Evolutionary conservation across 2,329 filamentous ascomycete species (phyloP).

Genomic region (Pseudovirgaria hyperparasitica): DNA sequence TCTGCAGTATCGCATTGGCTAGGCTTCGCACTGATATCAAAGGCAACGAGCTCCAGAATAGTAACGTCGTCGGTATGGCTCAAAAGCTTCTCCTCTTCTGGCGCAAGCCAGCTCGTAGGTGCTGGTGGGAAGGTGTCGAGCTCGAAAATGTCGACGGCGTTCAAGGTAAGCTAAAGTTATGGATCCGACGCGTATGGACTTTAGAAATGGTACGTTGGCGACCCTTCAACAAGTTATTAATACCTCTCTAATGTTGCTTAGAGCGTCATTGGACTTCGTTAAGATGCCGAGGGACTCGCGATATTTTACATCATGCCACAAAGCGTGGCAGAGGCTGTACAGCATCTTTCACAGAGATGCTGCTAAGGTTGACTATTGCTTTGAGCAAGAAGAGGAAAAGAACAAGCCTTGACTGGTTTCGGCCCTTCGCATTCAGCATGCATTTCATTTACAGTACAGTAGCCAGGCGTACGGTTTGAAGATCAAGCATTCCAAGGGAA

Average conservation of each 20-base stretch:
- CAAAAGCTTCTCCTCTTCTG: constrained; percentile 96
- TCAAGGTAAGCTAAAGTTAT: constrained; percentile 86
- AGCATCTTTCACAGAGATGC: no score
- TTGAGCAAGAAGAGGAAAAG: constrained; percentile 3
- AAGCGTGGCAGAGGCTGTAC: no score
- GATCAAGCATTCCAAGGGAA: no score
- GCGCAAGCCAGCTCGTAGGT: constrained; percentile 89
- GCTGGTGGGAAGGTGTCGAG: constrained; percentile 99
- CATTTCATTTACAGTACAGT: constrained; percentile 1
- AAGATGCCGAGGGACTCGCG: no score
- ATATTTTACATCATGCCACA: no score
- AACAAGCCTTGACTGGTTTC: not conserved
- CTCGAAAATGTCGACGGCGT: constrained; percentile 81
- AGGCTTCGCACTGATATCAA: constrained; percentile 83
- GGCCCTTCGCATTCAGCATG: not conserved
- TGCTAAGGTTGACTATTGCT: constrained; percentile 1
- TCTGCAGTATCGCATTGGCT: constrained; percentile 89
- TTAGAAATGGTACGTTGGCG: constrained; percentile 63
- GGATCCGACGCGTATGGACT: constrained; percentile 97
- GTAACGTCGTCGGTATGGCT: constrained; percentile 84
- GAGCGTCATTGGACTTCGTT: constrained; percentile 80
- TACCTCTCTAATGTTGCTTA: constrained; percentile 15
- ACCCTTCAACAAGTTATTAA: not conserved
- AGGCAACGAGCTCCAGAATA: constrained; percentile 61
- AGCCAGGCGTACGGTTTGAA: no score